Percentiles rank a stretch among this genome's conserved stretches.
Conservation (phyloP, 2,329 filamentous ascomycete species). For the Aspergillus glaucus region DNA sequence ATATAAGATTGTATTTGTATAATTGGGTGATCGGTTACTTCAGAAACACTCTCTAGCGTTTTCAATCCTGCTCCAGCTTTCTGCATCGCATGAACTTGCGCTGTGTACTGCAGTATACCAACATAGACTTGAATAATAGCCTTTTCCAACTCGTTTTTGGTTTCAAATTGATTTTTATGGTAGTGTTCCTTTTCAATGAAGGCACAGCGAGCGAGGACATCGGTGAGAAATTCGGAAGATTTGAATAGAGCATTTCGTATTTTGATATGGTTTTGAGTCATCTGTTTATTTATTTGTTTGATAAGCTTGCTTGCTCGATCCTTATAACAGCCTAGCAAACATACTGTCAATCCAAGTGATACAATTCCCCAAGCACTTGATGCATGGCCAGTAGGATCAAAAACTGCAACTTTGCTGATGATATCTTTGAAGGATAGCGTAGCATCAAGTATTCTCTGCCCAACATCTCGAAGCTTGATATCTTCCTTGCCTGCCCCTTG, state of each 20-base stretch:
- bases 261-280: conserved; percentile 8
- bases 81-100: conserved; percentile 2
- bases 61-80: conserved; percentile 1
- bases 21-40: conserved; percentile 6
- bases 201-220: conserved; percentile 7
- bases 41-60: conserved; percentile 8
- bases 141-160: conserved; percentile 1
- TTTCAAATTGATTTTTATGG: neutral
- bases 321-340: neutral
- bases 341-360: conserved; percentile 12
- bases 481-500: conserved; percentile 1
- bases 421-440: conserved; percentile 11
- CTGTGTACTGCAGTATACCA: conserved; percentile 8
- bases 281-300: conserved; percentile 1
- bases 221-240: conserved; percentile 11
- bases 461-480: conserved; percentile 3
- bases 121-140: conserved; percentile 6
- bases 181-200: conserved; percentile 11
- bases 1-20: conserved; percentile 7
- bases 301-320: neutral
- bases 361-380: conserved; percentile 13
- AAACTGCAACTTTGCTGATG: conserved; percentile 2
- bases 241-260: conserved; percentile 8
- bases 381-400: conserved; percentile 11
- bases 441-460: conserved; percentile 9